Evolutionary conservation across 192 early-diverging fungal genomes (phyloP).

Genomic region (Linnemannia elongata): DNA sequence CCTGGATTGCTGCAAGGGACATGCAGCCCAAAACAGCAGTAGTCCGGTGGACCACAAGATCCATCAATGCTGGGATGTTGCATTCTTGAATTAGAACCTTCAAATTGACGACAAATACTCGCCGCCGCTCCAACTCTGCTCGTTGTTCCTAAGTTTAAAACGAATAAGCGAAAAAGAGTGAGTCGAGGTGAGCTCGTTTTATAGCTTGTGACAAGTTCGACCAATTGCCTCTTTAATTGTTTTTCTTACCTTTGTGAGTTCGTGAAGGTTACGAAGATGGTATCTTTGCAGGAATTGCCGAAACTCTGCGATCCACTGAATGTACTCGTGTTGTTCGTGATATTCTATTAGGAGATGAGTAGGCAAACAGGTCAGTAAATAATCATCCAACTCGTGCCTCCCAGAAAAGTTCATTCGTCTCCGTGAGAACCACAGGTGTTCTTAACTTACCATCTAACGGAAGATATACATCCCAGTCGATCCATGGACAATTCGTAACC

Average conservation of each 20-base stretch:
- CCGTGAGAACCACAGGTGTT: not conserved
- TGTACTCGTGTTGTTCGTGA: slow-evolving; percentile 31
- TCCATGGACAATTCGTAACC: slow-evolving; percentile 29
- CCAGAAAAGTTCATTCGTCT: too few relatives aligned
- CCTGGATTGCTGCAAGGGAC: slow-evolving; percentile 34
- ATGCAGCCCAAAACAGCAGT: slow-evolving; percentile 30
- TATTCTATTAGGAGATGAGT: slow-evolving; percentile 23
- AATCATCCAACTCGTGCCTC: not conserved
- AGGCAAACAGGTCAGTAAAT: not conserved
- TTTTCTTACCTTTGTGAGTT: slow-evolving; percentile 10
- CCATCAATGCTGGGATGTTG: slow-evolving; percentile 15
- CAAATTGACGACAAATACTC: slow-evolving; percentile 36
- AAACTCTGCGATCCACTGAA: slow-evolving; percentile 40
- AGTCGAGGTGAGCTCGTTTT: not conserved
- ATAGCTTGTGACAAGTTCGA: too few relatives aligned
- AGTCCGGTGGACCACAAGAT: slow-evolving; percentile 20
- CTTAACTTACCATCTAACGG: slow-evolving; percentile 31
- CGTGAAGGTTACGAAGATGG: slow-evolving; percentile 2
- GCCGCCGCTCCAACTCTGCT: not conserved
- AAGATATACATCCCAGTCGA: slow-evolving; percentile 46
- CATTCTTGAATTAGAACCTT: slow-evolving; percentile 26
- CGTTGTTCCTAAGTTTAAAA: not conserved
- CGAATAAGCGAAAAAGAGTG: not conserved
- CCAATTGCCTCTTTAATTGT: too few relatives aligned
- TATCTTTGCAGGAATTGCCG: slow-evolving; percentile 16